Evolutionary conservation across 2,329 filamentous ascomycete species (phyloP), one percentile per base, ranked within the genome.

Genomic region (Nemania sp.): DNA sequence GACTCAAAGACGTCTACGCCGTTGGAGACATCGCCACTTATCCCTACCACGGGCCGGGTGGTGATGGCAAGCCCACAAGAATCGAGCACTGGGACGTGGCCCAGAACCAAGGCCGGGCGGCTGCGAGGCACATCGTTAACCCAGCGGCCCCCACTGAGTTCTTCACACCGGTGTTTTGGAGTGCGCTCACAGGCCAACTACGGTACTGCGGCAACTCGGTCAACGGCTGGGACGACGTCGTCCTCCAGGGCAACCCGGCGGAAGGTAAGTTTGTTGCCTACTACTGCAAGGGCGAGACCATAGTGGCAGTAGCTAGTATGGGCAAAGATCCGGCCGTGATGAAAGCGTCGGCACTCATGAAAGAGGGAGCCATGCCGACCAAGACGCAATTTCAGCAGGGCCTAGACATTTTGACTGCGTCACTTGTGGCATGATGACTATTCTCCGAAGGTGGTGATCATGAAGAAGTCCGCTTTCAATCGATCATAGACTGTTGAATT

Each of bases 61-160:
- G 90, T 22, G 80, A 88, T 14, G 90, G 89, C 58, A 80, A 79
- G 39, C 80, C 81, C 15, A 83, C 88, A 1, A 87, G 94, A 59
- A 97, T 97, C 68, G 94, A 99, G 78, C 94, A 99, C 71, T 99
- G 94, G 94, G 93, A 97, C 73, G 94, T 99, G 2, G 94, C 94
- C 4, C 94, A 97, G 68, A 97, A 97, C 67, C 80, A 90, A 1
- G 94, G 94, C 2, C 89, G 93, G 37, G 80, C 82, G 20, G 93
- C 88, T 1, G 94, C 91, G 1, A 79, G 79, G 47, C 83, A 89
- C 64, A 96, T 99, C 66, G 81, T 85, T 61, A 78, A 88, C 64
- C 81, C 87, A 0, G 73, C 79, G 6, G 70, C 79, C 40, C 78
- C 80, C 58, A 78, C 85, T 0, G 85, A 89, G 64, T 78, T 83